Conservation (phyloP, 1,284 basidiomycete species). For the Exobasidium cylindrosporum region DNA sequence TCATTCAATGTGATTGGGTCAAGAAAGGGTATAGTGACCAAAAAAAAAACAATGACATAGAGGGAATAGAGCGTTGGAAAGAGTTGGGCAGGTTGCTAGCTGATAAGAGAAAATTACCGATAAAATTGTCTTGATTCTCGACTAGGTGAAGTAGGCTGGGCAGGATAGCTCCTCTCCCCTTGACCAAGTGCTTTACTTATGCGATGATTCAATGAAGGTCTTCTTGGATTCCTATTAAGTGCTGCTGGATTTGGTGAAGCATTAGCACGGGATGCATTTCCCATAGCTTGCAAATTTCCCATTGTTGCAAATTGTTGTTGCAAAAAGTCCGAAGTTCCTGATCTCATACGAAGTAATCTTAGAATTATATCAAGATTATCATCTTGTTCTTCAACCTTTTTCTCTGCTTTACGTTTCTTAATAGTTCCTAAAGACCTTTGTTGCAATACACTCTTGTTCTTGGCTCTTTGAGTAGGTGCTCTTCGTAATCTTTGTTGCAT, state of each 20-base stretch:
- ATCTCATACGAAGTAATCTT: constrained; percentile 18
- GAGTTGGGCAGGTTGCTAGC: not conserved
- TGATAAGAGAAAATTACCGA: not conserved
- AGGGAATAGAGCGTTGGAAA: not conserved
- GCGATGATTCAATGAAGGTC: constrained; percentile 6
- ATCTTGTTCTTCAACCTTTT: constrained; percentile 62
- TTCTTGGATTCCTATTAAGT: not conserved
- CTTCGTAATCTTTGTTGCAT: constrained; percentile 77
- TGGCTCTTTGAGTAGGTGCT: constrained; percentile 67
- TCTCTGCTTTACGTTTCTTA: constrained; percentile 87
- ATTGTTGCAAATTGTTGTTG: constrained; percentile 22
- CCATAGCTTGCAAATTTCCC: constrained; percentile 16
- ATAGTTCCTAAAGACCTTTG: constrained; percentile 89
- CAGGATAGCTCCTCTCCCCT: not conserved
- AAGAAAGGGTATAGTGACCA: not conserved
- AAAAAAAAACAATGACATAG: not conserved
- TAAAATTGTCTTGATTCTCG: constrained; percentile 5
- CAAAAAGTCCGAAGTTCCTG: constrained; percentile 19
- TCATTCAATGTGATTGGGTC: too few relatives aligned
- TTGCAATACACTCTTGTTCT: constrained; percentile 65
- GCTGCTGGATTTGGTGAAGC: not conserved
- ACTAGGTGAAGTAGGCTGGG: not conserved
- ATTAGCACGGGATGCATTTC: not conserved
- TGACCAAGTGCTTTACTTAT: constrained; percentile 1
- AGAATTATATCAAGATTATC: constrained; percentile 21